Percentiles rank a stretch among this genome's conserved stretches.
These are phyloP conservation scores for Lepidium didymum DNA, from an alignment of 345 rosid genomes.

Conservation along the genomic window DNA sequence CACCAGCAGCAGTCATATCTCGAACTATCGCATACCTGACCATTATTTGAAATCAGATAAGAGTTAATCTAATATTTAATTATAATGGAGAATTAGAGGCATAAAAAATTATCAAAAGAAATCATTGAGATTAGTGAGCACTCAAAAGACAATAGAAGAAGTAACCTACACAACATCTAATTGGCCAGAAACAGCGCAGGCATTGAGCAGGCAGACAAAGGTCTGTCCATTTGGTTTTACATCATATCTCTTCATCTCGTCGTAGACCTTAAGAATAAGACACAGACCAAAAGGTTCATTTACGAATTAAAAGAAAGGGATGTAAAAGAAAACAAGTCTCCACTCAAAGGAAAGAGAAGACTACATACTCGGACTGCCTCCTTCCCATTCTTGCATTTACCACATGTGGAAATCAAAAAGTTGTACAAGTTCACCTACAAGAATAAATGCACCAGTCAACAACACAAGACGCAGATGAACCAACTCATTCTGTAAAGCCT, in stretches of 20 bases:
- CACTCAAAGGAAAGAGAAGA: background rate
- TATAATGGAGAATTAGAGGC: background rate
- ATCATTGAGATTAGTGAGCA: background rate
- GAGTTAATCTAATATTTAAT: background rate
- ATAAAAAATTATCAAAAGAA: background rate
- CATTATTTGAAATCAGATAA: conserved; percentile 1
- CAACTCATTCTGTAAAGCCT: background rate
- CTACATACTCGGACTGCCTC: conserved; percentile 55
- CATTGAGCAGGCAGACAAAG: conserved; percentile 72
- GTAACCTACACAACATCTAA: conserved; percentile 80
- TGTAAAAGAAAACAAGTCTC: background rate
- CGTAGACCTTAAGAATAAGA: conserved; percentile 49
- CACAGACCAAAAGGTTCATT: background rate
- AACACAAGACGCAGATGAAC: background rate
- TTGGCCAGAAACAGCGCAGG: conserved; percentile 84
- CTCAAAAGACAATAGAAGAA: conserved; percentile 9
- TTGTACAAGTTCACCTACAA: conserved; percentile 70
- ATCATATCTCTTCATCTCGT: conserved; percentile 85
- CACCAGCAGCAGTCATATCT: conserved; percentile 98
- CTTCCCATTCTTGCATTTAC: conserved; percentile 76
- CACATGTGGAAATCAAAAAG: conserved; percentile 81
- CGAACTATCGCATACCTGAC: conserved; percentile 79
- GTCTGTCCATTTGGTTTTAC: conserved; percentile 96
- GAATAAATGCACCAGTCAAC: background rate
- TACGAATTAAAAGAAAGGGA: background rate